Base-by-base conservation (phyloP, 23 red algal species). In the Gracilaria caudata region DNA sequence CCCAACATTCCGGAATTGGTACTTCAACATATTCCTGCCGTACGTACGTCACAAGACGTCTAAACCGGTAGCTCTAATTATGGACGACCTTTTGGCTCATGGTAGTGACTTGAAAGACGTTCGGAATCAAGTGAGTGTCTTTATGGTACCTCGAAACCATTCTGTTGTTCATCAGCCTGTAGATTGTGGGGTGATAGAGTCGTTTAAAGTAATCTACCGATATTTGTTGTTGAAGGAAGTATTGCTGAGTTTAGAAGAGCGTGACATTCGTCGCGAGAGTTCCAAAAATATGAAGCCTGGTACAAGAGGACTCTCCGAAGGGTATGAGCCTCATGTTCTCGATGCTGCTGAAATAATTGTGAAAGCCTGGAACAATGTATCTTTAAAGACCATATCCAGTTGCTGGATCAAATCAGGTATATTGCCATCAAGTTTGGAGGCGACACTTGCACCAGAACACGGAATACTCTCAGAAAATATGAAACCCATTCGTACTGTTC, bases 381-480 rank as follows among this genome's bases (percentile, higher is more conserved):
- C 59, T 47, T 0, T 40, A 14, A 84, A 40, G 46, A 61, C 61
- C 12, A 63, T 84, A 9, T 51, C 56, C 1, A 87, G 68, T 25
- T 87, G 83, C 41, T 87, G 83, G 70, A 63, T 73, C 46, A 87
- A 87, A 40, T 60, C 83, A 56, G 38, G 56, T 12, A 37, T 77
- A 57, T 66, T 87, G 21, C 64, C 83, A 38, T 17, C 83, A 25
- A 8, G 29, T 0, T 17, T 74, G 70, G 47, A 75, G 19, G 68
- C 83, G 11, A 0, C 25, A 66, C 29, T 66, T 19, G 35, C 61
- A 7, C 61, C 61, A 66, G 61, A 66, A 66, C 61, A 66, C 10
- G 61, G 61, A 33, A 66, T 66, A 36, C 61, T 66, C 36, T 66
- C 61, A 14, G 61, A 66, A 19, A 66, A 35, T 14, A 36, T 66